Base-by-base conservation (phyloP, 2,329 filamentous ascomycete genomes). In the Pseudonectria buxi region DNA sequence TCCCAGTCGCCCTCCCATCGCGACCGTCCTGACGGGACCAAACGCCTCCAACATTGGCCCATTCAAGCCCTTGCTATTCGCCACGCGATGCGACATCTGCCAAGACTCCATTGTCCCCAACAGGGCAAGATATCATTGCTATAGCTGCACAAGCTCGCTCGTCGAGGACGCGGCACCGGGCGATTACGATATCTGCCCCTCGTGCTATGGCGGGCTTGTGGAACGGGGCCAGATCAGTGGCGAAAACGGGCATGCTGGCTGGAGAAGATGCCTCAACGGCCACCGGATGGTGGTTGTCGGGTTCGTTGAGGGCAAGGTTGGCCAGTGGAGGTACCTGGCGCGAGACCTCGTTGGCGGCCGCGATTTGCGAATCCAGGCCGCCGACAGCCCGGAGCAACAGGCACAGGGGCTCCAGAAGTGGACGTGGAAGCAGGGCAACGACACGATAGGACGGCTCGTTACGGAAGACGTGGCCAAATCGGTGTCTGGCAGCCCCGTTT, bases 221-320 rank as follows among this genome's bases (percentile, higher is more conserved):
- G 62, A 68, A 2, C 71, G 72, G 0, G 72, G 75, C 7, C 77
- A 76, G 30, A 80, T 95, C 43, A 79, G 76, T 36, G 65, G 68
- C 13, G 83, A 89, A 41, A 88, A 95, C 46, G 88, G 89, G 0
- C 71, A 78, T 4, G 71, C 70, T 10, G 89, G 89, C 3, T 95
- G 90, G 90, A 74, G 88, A 10, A 74, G 88, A 32, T 96, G 90
- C 55, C 70, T 81, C 1, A 71, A 73, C 28, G 83, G 84, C 5
- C 90, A 96, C 54, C 77, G 89, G 24, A 95, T 95, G 87, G 76
- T 81, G 0, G 67, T 94, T 10, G 68, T 94, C 10, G 81, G 78
- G 0, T 95, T 90, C 53, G 72, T 82, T 40, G 80, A 86, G 36
- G 71, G 72, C 24, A 71, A 75, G 13, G 74, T 76, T 15, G 83